Conservation (phyloP, 345 rosid genomes). For the Eucalyptus victrix region DNA sequence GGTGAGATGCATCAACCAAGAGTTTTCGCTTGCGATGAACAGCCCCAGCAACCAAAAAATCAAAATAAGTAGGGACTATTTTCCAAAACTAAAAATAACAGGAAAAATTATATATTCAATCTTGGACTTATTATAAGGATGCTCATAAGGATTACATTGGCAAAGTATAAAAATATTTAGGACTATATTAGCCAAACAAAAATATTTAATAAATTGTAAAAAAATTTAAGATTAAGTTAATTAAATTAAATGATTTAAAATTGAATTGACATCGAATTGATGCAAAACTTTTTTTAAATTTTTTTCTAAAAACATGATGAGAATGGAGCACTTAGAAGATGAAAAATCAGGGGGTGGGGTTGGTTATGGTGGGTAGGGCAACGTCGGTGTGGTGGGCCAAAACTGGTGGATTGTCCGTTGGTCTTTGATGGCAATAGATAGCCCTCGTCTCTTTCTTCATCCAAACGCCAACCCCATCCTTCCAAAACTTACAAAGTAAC, state of each 20-base stretch:
- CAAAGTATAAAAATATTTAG: too few relatives aligned
- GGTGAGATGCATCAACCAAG: neutral
- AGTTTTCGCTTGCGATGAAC: neutral
- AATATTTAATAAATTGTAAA: too few relatives aligned
- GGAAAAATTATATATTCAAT: too few relatives aligned
- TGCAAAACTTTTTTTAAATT: too few relatives aligned
- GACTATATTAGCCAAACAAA: too few relatives aligned
- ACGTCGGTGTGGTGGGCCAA: neutral
- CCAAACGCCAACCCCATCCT: neutral
- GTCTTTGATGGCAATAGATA: neutral
- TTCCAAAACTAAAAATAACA: too few relatives aligned
- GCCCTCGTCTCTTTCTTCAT: neutral
- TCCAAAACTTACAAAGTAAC: neutral
- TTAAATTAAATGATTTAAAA: neutral
- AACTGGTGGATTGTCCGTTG: neutral
- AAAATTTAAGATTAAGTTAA: neutral
- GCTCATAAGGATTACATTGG: too few relatives aligned
- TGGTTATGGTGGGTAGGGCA: neutral
- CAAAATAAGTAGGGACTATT: neutral
- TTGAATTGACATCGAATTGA: neutral
- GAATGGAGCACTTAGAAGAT: neutral
- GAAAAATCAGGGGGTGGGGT: neutral
- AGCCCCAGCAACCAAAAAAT: neutral
- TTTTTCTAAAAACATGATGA: neutral
- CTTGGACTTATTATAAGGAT: too few relatives aligned